phyloP scores from a whole-genome alignment of 345 rosid species.

The Eucalyptus marginata region DNA sequence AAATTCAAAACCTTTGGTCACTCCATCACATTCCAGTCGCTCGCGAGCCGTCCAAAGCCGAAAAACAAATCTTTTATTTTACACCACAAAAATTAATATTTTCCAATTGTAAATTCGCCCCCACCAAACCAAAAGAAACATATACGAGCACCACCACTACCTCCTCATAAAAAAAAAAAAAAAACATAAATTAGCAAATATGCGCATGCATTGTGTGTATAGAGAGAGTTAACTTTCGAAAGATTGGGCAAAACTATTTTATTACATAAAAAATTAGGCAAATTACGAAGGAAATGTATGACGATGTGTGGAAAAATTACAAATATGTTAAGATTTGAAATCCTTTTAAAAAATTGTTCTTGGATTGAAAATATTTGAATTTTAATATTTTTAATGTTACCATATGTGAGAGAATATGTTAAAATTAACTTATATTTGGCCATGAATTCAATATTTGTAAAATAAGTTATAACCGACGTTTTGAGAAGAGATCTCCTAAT shows the following conservation, averaged over 20 bases:
- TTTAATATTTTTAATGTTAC: not conserved
- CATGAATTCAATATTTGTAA: not conserved
- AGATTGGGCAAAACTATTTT: not conserved
- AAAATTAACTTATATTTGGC: not conserved
- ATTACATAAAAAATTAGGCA: not conserved
- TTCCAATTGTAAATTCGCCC: not conserved
- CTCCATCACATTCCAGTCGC: not conserved
- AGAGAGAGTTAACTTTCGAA: not conserved
- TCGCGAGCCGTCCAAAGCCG: conserved; percentile 7
- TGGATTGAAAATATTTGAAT: not conserved
- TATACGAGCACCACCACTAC: not conserved
- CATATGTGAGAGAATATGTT: not conserved
- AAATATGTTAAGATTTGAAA: not conserved
- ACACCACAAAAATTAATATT: not conserved
- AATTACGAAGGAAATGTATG: not conserved
- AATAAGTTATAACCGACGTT: not conserved
- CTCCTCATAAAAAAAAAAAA: not conserved
- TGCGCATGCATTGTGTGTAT: not conserved
- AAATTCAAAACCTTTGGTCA: not conserved
- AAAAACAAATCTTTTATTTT: not conserved
- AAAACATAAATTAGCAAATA: not conserved
- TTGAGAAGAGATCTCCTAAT: not conserved
- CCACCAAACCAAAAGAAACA: not conserved
- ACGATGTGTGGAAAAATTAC: not conserved
- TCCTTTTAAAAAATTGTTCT: not conserved